Conservation (phyloP, 495 filamentous ascomycete species). For the Hypoxylon rickii region DNA sequence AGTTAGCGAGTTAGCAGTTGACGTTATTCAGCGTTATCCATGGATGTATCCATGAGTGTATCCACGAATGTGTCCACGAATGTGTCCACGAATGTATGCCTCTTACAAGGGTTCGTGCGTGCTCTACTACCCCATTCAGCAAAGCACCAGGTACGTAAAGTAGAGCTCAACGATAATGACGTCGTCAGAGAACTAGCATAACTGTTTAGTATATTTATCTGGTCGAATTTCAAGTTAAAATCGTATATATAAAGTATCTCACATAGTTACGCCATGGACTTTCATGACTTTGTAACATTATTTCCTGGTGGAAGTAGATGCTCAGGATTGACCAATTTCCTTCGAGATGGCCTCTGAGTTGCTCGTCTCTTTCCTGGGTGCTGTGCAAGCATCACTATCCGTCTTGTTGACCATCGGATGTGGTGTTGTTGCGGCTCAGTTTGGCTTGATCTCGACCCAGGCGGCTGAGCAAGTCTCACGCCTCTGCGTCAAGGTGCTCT, state of each 20-base stretch:
- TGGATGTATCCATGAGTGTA: too few relatives aligned
- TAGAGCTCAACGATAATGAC: slow-evolving; percentile 11
- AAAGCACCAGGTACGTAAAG: slow-evolving; percentile 20
- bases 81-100: too few relatives aligned
- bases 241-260: slow-evolving; percentile 1
- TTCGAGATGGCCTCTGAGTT: slow-evolving; percentile 27
- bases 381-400: slow-evolving; percentile 70
- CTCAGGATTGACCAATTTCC: not conserved
- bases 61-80: too few relatives aligned
- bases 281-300: not conserved
- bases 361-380: slow-evolving; percentile 65
- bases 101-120: slow-evolving; percentile 10
- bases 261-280: too few relatives aligned
- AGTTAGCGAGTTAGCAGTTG: too few relatives aligned
- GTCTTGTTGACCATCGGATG: slow-evolving; percentile 71
- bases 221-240: too few relatives aligned
- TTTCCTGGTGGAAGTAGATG: not conserved
- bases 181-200: slow-evolving; percentile 7
- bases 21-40: too few relatives aligned
- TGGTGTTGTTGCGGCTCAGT: slow-evolving; percentile 63
- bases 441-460: slow-evolving; percentile 58
- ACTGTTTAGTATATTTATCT: too few relatives aligned
- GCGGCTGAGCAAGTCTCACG: slow-evolving; percentile 67
- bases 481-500: slow-evolving; percentile 68
- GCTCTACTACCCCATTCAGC: slow-evolving; percentile 14